Conservation (phyloP, 805 yeast genomes). For the Candida coquimbonensis region DNA sequence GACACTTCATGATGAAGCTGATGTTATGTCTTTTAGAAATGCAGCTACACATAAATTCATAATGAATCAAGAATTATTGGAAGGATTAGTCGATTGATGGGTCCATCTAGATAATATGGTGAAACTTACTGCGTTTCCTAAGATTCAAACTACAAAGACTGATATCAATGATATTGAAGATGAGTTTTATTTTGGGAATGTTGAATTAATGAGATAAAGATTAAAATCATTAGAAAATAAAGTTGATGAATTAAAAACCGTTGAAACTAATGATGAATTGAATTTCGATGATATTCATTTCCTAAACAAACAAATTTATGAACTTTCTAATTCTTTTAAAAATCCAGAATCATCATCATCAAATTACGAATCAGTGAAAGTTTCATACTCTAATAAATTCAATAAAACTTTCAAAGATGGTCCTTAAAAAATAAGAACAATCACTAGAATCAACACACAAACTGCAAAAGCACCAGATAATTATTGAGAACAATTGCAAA, state of each 20-base stretch:
- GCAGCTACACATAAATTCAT: conserved; percentile 39
- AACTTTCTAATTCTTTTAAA: conserved; percentile 9
- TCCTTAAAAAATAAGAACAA: conserved; percentile 6
- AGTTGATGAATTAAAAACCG: conserved; percentile 8
- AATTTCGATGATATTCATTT: conserved; percentile 1
- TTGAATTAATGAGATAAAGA: conserved; percentile 19
- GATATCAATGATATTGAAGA: conserved; percentile 10
- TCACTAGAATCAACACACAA: conserved; percentile 12
- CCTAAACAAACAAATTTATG: conserved; percentile 6
- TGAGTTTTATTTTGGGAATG: conserved; percentile 22
- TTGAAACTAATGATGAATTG: conserved; percentile 1
- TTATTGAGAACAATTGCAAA: conserved; percentile 20
- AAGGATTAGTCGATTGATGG: conserved; percentile 39
- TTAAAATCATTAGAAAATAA: conserved; percentile 13
- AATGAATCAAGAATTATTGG: conserved; percentile 42
- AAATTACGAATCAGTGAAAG: conserved; percentile 3
- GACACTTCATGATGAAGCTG: conserved; percentile 44
- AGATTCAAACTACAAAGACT: conserved; percentile 12
- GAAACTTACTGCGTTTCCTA: conserved; percentile 30
- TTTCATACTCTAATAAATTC: conserved; percentile 4
- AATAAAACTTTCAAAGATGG: conserved; percentile 3
- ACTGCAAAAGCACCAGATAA: conserved; percentile 17
- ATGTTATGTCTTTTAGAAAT: conserved; percentile 40
- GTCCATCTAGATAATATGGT: conserved; percentile 39
- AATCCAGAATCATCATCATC: neutral